Base-by-base conservation (phyloP, 805 yeast species). In the Ogataea degrootiae region DNA sequence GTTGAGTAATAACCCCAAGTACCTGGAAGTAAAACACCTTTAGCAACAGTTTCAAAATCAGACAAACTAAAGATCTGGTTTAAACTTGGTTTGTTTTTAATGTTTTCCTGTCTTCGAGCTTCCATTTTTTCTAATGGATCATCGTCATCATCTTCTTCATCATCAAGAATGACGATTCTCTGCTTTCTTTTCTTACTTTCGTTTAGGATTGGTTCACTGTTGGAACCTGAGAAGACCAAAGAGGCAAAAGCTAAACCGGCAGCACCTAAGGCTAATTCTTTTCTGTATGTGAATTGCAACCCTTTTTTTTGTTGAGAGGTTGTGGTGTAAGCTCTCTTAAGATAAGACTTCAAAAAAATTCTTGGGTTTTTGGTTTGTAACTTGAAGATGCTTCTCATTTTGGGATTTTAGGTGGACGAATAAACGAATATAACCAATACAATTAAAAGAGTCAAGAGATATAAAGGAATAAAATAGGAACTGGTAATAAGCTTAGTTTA, bases 1-100 rank as follows among this genome's bases (percentile, higher is more conserved):
- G 94, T 83, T 1, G 94, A 83, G 62, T 86, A 91, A 63, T 92
- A 92, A 21, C 91, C 91, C 89, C 96, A 87, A 0, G 91, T 95
- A 17, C 79, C 77, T 36, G 77, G 77, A 26, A 85, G 78, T 72
- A 92, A 72, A 34, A 87, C 79, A 49, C 80, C 76, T 41, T 88
- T 75, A 3, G 97, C 97, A 39, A 92, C 83, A 53, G 77, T 76
- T 65, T 92, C 97, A 60, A 91, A 92, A 65, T 91, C 98, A 51
- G 80, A 79, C 50, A 90, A 61, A 59, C 88, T 90, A 63, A 82
- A 80, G 46, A 91, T 78, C 51, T 77, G 81, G 8, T 78, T 70
- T 22, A 91, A 61, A 21, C 81, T 82, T 3, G 97, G 97, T 66
- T 80, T 82, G 45, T 71, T 68, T 33, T 69, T 69, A 41, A 72